phyloP scores from a whole-genome alignment of 1,139 yeast species.

The Hansenula lynferdii region DNA sequence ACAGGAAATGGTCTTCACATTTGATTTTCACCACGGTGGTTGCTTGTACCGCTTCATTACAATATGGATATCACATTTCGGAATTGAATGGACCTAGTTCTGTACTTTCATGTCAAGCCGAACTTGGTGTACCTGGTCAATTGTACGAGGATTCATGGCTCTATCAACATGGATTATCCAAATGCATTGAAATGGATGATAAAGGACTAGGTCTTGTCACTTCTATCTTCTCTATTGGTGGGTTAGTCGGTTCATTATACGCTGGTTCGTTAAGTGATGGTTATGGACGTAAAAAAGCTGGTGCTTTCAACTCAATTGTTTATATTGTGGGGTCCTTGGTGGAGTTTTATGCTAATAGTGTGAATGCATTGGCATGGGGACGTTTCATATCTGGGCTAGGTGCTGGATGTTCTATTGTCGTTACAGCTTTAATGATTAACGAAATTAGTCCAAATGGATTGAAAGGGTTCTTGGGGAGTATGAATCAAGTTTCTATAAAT shows the following conservation, averaged over 20 bases:
- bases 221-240: slow-evolving; percentile 82
- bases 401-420: slow-evolving; percentile 84
- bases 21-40: slow-evolving; percentile 32
- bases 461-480: slow-evolving; percentile 78
- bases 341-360: slow-evolving; percentile 42
- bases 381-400: slow-evolving; percentile 77
- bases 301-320: slow-evolving; percentile 49
- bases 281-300: slow-evolving; percentile 59
- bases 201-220: slow-evolving; percentile 77
- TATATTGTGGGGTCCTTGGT: slow-evolving; percentile 66
- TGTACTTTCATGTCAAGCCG: slow-evolving; percentile 45
- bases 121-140: slow-evolving; percentile 22
- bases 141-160: slow-evolving; percentile 22
- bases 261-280: slow-evolving; percentile 69
- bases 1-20: slow-evolving; percentile 5
- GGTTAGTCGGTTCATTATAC: slow-evolving; percentile 69
- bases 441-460: slow-evolving; percentile 68
- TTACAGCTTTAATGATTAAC: slow-evolving; percentile 74
- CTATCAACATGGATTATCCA: slow-evolving; percentile 24
- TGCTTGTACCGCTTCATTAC: slow-evolving; percentile 71
- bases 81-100: slow-evolving; percentile 83
- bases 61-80: slow-evolving; percentile 87
- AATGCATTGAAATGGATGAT: slow-evolving; percentile 60
- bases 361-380: slow-evolving; percentile 49
- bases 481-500: slow-evolving; percentile 84